Base-by-base conservation (phyloP, 176 grass and related monocot species). In the Alopecurus myosuroides region DNA sequence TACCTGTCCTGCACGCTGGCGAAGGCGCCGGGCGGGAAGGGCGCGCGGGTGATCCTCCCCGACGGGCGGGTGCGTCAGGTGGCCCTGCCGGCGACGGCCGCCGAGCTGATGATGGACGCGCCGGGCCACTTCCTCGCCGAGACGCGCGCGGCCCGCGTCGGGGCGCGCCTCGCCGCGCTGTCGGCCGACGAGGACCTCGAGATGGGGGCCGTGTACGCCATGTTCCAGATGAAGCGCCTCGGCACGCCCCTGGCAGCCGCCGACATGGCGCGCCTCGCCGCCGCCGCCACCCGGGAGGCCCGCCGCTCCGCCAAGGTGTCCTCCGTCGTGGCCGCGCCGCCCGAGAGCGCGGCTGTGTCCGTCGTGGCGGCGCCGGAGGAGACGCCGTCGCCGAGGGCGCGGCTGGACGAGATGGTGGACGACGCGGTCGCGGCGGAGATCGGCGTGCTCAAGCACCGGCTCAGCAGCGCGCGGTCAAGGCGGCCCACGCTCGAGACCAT, bases 401-500 rank as follows among this genome's bases (percentile, higher is more conserved):
- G 74, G 49, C 57, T 92, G 11, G 95, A 91, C 55, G 90, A 89
- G 72, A 78, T 78, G 71, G 82, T 84, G 5, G 86, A 84, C 35
- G 88, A 86, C 46, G 88, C 44, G 3, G 78, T 49, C 22, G 92
- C 82, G 1, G 81, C 60, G 3, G 89, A 88, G 82, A 88, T 93
- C 19, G 81, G 31, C 79, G 89, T 78, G 81, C 48, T 94, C 29
- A 96, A 91, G 62, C 91, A 99, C 73, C 89, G 91, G 36, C 60
- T 91, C 74, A 99, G 93, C 77, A 50, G 64, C 71, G 41, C 84
- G 19, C 72, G 93, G 30, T 94, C 91, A 0, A 85, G 91, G 74
- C 85, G 69, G n/a, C 93, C 97, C 1, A 74, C 88, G 20, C 86
- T 99, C 88, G 97, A 99, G 75, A 99, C 97, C n/a, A 99, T 99